Base-by-base conservation (phyloP, 2,329 filamentous ascomycete genomes). In the Thielaviopsis euricoi region DNA sequence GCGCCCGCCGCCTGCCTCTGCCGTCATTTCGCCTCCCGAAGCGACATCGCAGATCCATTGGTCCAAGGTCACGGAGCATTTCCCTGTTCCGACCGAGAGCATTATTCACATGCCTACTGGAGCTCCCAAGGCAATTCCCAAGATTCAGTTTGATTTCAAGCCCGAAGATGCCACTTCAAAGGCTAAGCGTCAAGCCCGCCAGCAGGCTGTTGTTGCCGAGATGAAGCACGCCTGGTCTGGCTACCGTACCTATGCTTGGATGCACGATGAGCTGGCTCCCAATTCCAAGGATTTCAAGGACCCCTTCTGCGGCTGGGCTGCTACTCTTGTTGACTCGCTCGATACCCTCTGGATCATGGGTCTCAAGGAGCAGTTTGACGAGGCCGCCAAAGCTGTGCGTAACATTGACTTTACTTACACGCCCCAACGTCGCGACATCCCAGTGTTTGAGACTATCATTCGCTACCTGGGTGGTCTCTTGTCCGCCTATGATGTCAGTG, bases 361-460 rank as follows among this genome's bases (percentile, higher is more conserved):
- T 25, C 66, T 94, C 67, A 79, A 80, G 64, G 76, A 85, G 0
- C 87, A 94, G 64, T 95, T 95, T 65, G 81, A 88, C 60, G 83
- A 88, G 61, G 89, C 88, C 1, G 81, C 87, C 51, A 76, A 79
- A 55, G 82, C 78, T 3, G 81, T 90, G 22, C 76, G 76, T 58
- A 70, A 79, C 6, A 91, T 96, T 59, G 89, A 96, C 69, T 96
- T 96, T 64, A 93, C 87, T 2, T 85, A 79, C 12, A 84, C 81
- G 26, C 69, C 74, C 2, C 67, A 70, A 15, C 75, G 83, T 53
- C 67, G 71, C 43, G 80, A 86, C 53, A 93, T 96, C 52, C 89
- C 89, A n/a, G 77, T 95, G 7, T 96, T 96, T 64, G 90, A 96
- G 70, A 94, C 89, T 0, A 87, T 84, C 12, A 96, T 97, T 66